Conservation (phyloP, 192 early-diverging fungal species). For the Backusella morwellensis region DNA sequence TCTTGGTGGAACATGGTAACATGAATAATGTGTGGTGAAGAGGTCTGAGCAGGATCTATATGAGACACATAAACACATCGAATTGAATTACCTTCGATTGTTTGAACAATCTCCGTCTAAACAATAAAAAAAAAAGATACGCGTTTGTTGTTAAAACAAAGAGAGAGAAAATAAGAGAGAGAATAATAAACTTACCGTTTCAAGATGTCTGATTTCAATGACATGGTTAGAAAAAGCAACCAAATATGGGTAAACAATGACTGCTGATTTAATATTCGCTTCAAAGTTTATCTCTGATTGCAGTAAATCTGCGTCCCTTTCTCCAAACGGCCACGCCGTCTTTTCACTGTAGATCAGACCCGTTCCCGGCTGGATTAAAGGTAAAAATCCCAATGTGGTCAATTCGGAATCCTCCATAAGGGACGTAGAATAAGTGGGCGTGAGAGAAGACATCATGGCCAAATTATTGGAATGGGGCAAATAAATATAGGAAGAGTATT, state of each 20-base stretch:
- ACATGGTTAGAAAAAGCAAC: constrained; percentile 16
- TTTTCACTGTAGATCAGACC: constrained; percentile 5
- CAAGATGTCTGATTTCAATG: constrained; percentile 22
- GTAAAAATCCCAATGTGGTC: not conserved
- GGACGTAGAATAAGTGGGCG: not conserved
- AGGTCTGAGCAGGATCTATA: not conserved
- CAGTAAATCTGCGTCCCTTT: not conserved
- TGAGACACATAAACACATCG: constrained; percentile 19
- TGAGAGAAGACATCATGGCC: not conserved
- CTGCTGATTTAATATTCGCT: not conserved
- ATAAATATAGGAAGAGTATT: not conserved
- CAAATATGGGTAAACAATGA: constrained; percentile 14
- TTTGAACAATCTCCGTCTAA: constrained; percentile 22
- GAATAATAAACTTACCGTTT: constrained; percentile 18
- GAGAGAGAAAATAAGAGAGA: not conserved
- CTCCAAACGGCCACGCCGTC: not conserved
- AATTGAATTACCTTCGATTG: constrained; percentile 19
- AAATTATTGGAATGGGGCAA: constrained; percentile 1
- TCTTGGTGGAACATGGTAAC: constrained; percentile 17
- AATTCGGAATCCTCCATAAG: not conserved
- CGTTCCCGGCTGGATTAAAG: not conserved
- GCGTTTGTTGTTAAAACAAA: not conserved
- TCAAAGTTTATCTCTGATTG: constrained; percentile 16
- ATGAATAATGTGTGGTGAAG: not conserved
- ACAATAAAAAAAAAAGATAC: not conserved